Evolutionary conservation across 164 flowering plant genomes (phyloP), one percentile per base, ranked within the genome.

Genomic region (Piper longum): DNA sequence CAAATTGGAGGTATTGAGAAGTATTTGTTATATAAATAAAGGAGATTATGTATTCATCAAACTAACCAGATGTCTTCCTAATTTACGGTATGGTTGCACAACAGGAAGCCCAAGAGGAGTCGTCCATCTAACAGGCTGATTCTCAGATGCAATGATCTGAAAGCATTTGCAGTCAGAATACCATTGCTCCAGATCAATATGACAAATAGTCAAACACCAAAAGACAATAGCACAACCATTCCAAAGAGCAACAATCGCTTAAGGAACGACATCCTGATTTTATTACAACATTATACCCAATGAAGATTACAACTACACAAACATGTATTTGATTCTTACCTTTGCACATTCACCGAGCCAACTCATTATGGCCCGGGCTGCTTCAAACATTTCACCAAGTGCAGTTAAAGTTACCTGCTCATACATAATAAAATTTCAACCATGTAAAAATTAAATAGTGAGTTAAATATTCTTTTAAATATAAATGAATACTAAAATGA

Each of bases 61-160:
- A 56, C 73, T 80, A 82, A 89, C 93, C 60, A 84, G 83, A 73
- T 76, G 87, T 69, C 87, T 83, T 65, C 88, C 90, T 60, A 75
- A 42, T 69, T 83, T 76, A 55, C 81, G 79, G 70, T 89, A 89
- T 54, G 97, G 97, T 66, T 89, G 97, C 64, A 89, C 90, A 56
- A 87, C 97, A 58, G 97, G 97, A 66, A 89, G 91, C 65, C 95
- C 97, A 67, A 87, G 84, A 69, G 97, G 92, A 66, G 97, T 85
- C 18, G 74, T 81, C 97, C 97, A 89, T 52, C 78, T 74, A 67
- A 89, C 97, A 5, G 92, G 72, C 48, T 87, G 73, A 75, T 89
- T 89, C 72, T 81, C 82, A 2, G 81, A 73, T 40, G 97, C 91
- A 76, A 87, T 87, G 18, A 87, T 76, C 97, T 89, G 82, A 41